Conservation (phyloP, 257 asterid genomes). For the Solanum chiquidenum region DNA sequence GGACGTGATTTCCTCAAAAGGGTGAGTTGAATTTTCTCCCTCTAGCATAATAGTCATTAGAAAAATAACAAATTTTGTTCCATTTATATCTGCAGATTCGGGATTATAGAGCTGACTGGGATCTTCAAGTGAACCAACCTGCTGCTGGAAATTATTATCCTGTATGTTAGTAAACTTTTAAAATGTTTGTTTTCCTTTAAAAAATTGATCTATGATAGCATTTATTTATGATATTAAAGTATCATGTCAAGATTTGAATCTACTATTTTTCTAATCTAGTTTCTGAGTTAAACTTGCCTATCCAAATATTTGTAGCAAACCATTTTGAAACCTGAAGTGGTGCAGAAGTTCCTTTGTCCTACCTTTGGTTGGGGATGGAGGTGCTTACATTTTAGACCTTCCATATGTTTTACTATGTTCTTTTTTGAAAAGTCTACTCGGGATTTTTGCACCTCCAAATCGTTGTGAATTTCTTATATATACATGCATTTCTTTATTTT, state of each 20-base stretch:
- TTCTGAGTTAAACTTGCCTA: neutral
- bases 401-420: neutral
- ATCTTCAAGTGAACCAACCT: slow-evolving; percentile 86
- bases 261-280: neutral
- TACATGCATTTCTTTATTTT: neutral
- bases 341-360: neutral
- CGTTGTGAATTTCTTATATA: neutral
- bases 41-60: neutral
- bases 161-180: slow-evolving; percentile 26
- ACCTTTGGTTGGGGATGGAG: neutral
- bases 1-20: slow-evolving; percentile 93
- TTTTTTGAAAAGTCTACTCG: neutral
- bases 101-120: slow-evolving; percentile 84
- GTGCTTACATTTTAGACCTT: neutral
- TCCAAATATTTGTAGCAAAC: neutral
- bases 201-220: neutral
- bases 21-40: slow-evolving; percentile 25
- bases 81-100: slow-evolving; percentile 40
- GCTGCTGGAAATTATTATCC: slow-evolving; percentile 93
- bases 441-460: neutral
- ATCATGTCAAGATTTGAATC: neutral
- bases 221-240: neutral
- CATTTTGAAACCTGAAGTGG: neutral
- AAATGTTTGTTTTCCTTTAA: neutral
- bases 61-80: slow-evolving; percentile 4